phyloP scores from a whole-genome alignment of 305 asterid species.

The Fraxinus floribunda region DNA sequence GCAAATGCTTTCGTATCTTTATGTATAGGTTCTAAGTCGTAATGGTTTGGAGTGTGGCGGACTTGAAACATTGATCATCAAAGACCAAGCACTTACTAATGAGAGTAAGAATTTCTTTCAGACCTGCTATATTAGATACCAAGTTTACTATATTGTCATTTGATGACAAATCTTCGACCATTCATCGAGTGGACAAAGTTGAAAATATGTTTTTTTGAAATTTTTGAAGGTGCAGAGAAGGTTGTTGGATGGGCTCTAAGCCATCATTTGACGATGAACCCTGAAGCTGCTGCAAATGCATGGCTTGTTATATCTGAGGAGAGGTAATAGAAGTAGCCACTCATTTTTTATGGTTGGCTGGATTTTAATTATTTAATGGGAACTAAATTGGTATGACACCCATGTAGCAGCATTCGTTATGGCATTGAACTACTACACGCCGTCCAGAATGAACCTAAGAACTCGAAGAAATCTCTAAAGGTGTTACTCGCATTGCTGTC shows the following conservation, averaged over 20 bases:
- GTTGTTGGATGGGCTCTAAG: constrained; percentile 78
- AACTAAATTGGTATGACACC: constrained; percentile 17
- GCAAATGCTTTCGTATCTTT: constrained; percentile 6
- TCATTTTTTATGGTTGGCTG: constrained; percentile 18
- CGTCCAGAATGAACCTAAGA: constrained; percentile 58
- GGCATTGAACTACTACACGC: constrained; percentile 59
- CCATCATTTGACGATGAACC: constrained; percentile 52
- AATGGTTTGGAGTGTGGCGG: constrained; percentile 56
- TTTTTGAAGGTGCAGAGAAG: constrained; percentile 67
- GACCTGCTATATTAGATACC: background rate
- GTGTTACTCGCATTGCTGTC: constrained; percentile 31
- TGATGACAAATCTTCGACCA: constrained; percentile 5
- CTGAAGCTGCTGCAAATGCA: constrained; percentile 45
- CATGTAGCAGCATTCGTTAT: constrained; percentile 53
- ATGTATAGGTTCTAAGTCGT: constrained; percentile 60
- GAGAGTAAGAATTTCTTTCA: constrained; percentile 46
- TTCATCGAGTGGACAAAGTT: constrained; percentile 8
- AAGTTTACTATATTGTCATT: constrained; percentile 12
- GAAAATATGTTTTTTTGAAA: constrained; percentile 19
- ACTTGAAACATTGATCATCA: constrained; percentile 48
- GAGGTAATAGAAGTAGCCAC: constrained; percentile 45
- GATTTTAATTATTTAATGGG: constrained; percentile 15
- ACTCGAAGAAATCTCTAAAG: constrained; percentile 65
- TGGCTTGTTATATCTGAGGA: constrained; percentile 50
- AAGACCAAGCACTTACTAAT: constrained; percentile 63